Evolutionary conservation across 805 yeast genomes (phyloP).

Genomic region (Starmerella riodocensis): DNA sequence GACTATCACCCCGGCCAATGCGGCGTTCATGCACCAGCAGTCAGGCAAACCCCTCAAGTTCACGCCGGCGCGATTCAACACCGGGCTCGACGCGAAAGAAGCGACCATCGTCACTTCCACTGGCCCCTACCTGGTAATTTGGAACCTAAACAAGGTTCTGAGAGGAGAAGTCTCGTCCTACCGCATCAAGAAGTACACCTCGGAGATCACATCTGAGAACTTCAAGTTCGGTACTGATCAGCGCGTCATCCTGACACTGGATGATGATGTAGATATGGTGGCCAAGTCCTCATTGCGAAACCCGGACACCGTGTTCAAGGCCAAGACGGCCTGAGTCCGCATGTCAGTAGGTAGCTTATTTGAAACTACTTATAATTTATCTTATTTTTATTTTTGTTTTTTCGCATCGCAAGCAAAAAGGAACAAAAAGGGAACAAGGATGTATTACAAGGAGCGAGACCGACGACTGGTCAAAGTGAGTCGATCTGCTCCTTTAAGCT

Average conservation of each 20-base stretch:
- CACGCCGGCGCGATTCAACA: constrained; percentile 65
- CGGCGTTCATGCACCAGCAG: constrained; percentile 43
- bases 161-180: constrained; percentile 44
- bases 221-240: constrained; percentile 62
- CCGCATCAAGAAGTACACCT: constrained; percentile 47
- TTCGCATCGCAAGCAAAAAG: no score
- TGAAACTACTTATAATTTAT: not conserved
- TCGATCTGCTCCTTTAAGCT: no score
- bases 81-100: constrained; percentile 51
- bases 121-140: constrained; percentile 71
- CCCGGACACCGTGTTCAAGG: constrained; percentile 31
- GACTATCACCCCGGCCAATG: constrained; percentile 58
- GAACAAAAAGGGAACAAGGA: no score
- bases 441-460: no score
- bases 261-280: constrained; percentile 64
- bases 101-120: constrained; percentile 61
- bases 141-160: constrained; percentile 56
- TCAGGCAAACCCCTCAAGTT: constrained; percentile 41
- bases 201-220: constrained; percentile 58
- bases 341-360: no score
- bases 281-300: constrained; percentile 44
- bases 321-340: not conserved
- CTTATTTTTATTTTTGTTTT: not conserved
- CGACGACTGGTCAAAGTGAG: no score
- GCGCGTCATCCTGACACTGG: constrained; percentile 58